phyloP scores from a whole-genome alignment of 1,284 basidiomycete genomes.

The Leccinum pallidistipes region DNA sequence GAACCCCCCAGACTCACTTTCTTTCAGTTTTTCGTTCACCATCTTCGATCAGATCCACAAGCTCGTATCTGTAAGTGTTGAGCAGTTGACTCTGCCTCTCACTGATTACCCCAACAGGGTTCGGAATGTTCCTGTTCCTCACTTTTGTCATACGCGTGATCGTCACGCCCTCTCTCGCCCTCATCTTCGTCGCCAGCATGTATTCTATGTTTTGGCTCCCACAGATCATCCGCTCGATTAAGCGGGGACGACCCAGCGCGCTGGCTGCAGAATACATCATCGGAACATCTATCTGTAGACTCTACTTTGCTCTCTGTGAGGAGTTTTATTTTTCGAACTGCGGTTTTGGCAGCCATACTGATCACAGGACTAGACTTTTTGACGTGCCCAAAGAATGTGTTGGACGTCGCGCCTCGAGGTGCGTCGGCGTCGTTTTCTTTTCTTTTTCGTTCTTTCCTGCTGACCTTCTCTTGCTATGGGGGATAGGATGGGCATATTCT shows the following conservation, averaged over 20 bases:
- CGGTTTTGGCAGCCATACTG: not conserved
- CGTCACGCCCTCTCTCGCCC: constrained; percentile 66
- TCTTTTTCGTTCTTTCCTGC: not conserved
- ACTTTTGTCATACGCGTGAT: constrained; percentile 73
- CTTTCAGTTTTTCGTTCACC: constrained; percentile 51
- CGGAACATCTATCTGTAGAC: constrained; percentile 70
- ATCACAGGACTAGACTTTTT: constrained; percentile 63
- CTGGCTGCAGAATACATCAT: constrained; percentile 47
- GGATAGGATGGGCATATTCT: constrained; percentile 64
- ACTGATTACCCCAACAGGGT: constrained; percentile 45
- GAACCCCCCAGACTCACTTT: constrained; percentile 37
- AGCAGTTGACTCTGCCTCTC: not conserved
- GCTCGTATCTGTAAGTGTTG: constrained; percentile 60
- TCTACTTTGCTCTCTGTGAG: constrained; percentile 63
- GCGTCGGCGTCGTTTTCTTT: constrained; percentile 7
- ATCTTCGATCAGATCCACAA: constrained; percentile 68
- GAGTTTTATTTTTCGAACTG: constrained; percentile 39
- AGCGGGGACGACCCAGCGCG: constrained; percentile 67
- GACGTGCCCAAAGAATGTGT: constrained; percentile 80
- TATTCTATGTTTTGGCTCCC: constrained; percentile 83
- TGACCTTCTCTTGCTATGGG: not conserved
- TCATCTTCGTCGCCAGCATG: constrained; percentile 52
- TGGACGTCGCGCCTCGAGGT: constrained; percentile 76
- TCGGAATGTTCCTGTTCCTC: constrained; percentile 64
- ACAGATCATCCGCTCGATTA: constrained; percentile 73